Percentiles rank a stretch among this genome's conserved stretches.
Conservation (phyloP, 305 asterid genomes). For the Withania somnifera region DNA sequence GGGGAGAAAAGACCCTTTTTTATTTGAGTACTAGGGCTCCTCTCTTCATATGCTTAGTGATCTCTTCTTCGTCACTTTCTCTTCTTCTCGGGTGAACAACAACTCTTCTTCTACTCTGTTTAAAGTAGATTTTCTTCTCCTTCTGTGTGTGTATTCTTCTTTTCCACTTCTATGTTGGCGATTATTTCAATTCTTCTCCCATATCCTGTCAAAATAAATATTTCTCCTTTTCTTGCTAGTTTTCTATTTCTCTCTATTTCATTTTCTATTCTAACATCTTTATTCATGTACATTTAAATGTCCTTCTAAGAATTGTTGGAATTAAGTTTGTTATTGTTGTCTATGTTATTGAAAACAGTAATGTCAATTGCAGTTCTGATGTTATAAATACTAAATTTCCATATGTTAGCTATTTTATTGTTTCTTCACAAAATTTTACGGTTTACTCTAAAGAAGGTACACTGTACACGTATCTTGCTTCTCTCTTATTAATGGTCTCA, state of each 20-base stretch:
- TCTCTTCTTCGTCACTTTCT: neutral
- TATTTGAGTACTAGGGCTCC: neutral
- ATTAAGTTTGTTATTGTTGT: neutral
- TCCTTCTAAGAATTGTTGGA: neutral
- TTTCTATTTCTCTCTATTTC: neutral
- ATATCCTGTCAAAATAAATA: neutral
- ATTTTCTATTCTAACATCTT: neutral
- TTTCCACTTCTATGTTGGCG: neutral
- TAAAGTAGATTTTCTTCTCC: neutral
- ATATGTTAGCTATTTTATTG: neutral
- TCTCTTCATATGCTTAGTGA: neutral
- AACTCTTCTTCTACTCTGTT: neutral
- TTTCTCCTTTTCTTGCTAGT: neutral
- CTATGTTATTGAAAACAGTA: neutral
- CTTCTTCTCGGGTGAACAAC: neutral
- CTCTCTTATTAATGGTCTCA: neutral
- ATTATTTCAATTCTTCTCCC: neutral
- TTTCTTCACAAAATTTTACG: neutral
- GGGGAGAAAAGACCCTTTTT: neutral
- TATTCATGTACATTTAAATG: neutral
- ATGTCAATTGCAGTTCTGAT: neutral
- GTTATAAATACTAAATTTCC: neutral
- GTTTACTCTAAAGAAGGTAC: neutral
- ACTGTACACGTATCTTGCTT: neutral
- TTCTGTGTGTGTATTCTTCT: neutral